A percentile compares a stretch with the other conserved stretches of the same genome.
phyloP scores from a whole-genome alignment of 1,139 yeast genomes.

The Candida freyschussii region DNA sequence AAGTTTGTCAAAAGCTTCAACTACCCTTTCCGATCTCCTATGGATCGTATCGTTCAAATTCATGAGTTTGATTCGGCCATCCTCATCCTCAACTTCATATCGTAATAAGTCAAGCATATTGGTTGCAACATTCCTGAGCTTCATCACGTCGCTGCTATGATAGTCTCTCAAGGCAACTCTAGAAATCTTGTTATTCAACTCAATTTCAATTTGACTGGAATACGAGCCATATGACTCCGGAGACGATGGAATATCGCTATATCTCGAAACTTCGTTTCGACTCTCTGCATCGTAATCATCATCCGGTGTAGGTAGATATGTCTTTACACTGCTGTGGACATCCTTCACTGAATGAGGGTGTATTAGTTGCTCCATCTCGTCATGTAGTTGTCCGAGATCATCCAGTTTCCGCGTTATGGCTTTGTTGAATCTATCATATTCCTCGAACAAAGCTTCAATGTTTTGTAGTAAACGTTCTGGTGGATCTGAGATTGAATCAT shows the following conservation, averaged over 20 bases:
- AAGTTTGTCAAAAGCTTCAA: no score
- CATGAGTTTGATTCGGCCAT: slow-evolving; percentile 9
- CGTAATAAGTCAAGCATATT: slow-evolving; percentile 16
- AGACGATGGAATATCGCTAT: slow-evolving; percentile 18
- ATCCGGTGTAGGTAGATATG: slow-evolving; percentile 19
- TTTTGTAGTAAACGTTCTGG: slow-evolving; percentile 1
- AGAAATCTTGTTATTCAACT: slow-evolving; percentile 16
- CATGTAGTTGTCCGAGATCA: no score
- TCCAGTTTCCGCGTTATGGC: no score
- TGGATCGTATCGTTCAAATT: slow-evolving; percentile 6
- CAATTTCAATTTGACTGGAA: slow-evolving; percentile 20
- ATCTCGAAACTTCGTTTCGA: slow-evolving; percentile 1
- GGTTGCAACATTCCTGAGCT: slow-evolving; percentile 17
- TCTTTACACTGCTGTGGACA: not conserved
- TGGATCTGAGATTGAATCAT: no score
- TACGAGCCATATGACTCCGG: slow-evolving; percentile 17
- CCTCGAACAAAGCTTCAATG: not conserved
- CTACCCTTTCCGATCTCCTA: no score
- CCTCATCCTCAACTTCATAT: slow-evolving; percentile 10
- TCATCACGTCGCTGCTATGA: slow-evolving; percentile 12
- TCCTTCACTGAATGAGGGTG: no score
- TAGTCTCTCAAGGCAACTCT: slow-evolving; percentile 11
- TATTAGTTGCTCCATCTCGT: no score
- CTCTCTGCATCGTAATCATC: slow-evolving; percentile 11
- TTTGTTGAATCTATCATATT: no score